Percentiles rank a stretch among this genome's conserved stretches.
These are phyloP conservation scores for Metarhizium album DNA, from an alignment of 2,329 filamentous ascomycete species.

Conservation along the genomic window DNA sequence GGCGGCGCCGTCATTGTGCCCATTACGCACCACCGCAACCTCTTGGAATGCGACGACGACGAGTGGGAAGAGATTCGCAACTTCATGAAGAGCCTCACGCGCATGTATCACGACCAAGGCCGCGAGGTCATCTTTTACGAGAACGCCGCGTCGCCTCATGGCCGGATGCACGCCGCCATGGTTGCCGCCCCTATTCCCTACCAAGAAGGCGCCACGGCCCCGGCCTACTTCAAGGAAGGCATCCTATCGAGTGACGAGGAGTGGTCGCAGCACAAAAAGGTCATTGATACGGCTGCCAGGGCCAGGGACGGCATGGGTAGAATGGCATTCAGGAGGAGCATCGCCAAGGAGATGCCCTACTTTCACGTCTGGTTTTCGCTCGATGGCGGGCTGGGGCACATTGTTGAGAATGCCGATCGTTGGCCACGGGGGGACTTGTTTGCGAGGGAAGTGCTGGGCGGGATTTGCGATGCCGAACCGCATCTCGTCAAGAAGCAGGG, in stretches of 20 bases:
- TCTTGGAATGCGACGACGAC: constrained; percentile 96
- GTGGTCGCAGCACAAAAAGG: constrained; percentile 90
- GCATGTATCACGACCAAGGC: constrained; percentile 89
- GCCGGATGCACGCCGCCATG: constrained; percentile 76
- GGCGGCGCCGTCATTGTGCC: constrained; percentile 85
- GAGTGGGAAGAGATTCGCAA: constrained; percentile 99
- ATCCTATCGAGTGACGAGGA: constrained; percentile 82
- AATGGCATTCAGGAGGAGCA: constrained; percentile 65
- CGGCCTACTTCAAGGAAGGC: constrained; percentile 91
- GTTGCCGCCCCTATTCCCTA: constrained; percentile 81
- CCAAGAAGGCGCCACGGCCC: constrained; percentile 79
- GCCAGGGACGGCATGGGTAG: constrained; percentile 60
- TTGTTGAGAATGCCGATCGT: constrained; percentile 73
- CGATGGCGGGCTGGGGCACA: constrained; percentile 83
- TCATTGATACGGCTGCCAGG: constrained; percentile 73
- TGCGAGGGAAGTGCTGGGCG: constrained; percentile 81
- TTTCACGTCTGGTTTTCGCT: constrained; percentile 95
- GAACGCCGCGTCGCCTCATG: constrained; percentile 73
- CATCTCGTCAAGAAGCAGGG: constrained; percentile 86
- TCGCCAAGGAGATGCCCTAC: constrained; percentile 96
- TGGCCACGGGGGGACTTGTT: constrained; percentile 94
- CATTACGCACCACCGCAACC: constrained; percentile 73
- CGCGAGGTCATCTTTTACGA: constrained; percentile 95
- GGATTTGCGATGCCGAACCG: constrained; percentile 76
- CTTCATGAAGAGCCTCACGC: constrained; percentile 93